These are phyloP conservation scores for Funneliformis geosporum DNA, from an alignment of 192 early-diverging fungal species.

Conservation along the genomic window DNA sequence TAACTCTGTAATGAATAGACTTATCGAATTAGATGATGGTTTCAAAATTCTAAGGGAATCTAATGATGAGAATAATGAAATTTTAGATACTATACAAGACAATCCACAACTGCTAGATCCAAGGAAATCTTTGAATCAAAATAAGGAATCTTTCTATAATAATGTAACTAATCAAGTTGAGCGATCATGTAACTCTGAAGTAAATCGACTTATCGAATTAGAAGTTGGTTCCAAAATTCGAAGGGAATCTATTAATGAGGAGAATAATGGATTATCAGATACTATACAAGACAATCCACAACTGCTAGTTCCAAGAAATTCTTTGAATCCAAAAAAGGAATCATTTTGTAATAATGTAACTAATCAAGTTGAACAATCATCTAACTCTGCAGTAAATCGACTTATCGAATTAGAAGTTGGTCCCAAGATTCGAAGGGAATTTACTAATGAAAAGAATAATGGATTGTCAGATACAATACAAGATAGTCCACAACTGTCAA, in stretches of 20 bases:
- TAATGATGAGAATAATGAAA: not conserved
- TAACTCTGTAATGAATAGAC: not conserved
- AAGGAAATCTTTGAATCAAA: not conserved
- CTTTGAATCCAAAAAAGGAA: not conserved
- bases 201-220: not conserved
- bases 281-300: not conserved
- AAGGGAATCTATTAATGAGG: not conserved
- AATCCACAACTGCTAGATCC: not conserved
- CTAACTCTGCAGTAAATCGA: not conserved
- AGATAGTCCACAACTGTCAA: not conserved
- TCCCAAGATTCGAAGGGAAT: not conserved
- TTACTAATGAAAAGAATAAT: not conserved
- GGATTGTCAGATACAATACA: not conserved
- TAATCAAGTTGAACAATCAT: not conserved
- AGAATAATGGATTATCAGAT: not conserved
- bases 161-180: too few relatives aligned
- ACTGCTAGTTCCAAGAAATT: not conserved
- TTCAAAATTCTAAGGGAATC: not conserved
- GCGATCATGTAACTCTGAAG: not conserved
- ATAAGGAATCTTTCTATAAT: not conserved
- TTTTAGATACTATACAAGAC: not conserved
- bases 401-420: not conserved
- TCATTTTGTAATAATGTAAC: too few relatives aligned
- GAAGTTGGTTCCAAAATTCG: not conserved
- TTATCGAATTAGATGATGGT: not conserved